Conservation (phyloP, 257 asterid species). For the Scutellaria minor region DNA sequence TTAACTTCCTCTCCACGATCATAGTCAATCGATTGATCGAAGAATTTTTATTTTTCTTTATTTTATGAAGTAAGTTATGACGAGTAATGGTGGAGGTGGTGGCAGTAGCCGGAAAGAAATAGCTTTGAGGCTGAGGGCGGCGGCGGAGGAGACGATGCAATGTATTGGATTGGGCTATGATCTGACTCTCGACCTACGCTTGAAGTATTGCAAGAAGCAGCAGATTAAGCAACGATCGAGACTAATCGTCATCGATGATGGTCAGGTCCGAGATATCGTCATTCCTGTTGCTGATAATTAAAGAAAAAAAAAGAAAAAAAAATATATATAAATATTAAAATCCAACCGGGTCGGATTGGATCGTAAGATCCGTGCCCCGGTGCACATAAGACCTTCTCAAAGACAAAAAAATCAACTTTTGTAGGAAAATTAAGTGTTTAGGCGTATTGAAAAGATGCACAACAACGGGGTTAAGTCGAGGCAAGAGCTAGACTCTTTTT, state of each 20-base stretch:
- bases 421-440: too few relatives aligned
- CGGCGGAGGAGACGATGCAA: slow-evolving; percentile 70
- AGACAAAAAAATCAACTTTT: too few relatives aligned
- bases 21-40: background rate
- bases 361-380: too few relatives aligned
- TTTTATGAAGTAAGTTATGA: slow-evolving; percentile 22
- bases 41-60: background rate
- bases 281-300: too few relatives aligned
- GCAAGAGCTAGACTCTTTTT: too few relatives aligned
- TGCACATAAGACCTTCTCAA: too few relatives aligned
- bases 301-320: too few relatives aligned
- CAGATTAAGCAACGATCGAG: slow-evolving; percentile 38
- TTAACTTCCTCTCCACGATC: background rate
- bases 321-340: too few relatives aligned
- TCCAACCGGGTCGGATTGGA: too few relatives aligned
- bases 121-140: slow-evolving; percentile 64
- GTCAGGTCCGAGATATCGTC: slow-evolving; percentile 67
- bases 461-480: too few relatives aligned
- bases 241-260: slow-evolving; percentile 65
- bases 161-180: slow-evolving; percentile 75
- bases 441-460: too few relatives aligned
- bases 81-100: slow-evolving; percentile 37
- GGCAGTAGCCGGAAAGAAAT: slow-evolving; percentile 52
- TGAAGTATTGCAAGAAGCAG: slow-evolving; percentile 63
- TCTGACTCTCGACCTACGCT: slow-evolving; percentile 56